Evolutionary conservation across 2,329 filamentous ascomycete genomes (phyloP).

Genomic region (Delphinella strobiligena): DNA sequence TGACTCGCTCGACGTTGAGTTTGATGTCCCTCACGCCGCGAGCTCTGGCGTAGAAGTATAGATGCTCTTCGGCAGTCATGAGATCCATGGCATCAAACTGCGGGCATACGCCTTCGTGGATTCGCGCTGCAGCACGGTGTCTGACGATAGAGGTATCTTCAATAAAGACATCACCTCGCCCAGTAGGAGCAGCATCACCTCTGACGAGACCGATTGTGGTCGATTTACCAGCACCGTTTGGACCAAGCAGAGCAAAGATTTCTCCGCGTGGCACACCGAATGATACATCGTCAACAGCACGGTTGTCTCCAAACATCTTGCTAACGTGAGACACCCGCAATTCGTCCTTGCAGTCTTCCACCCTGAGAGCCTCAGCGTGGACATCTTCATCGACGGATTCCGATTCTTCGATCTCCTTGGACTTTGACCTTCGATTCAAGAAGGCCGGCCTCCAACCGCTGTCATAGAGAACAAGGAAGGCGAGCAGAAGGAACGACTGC

Average conservation of each 20-base stretch:
- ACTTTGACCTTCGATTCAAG: constrained; percentile 36
- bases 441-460: constrained; percentile 53
- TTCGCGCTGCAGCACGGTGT: constrained; percentile 58
- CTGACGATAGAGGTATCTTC: constrained; percentile 65
- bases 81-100: constrained; percentile 67
- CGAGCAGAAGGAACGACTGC: constrained; percentile 60
- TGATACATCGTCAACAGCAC: constrained; percentile 77
- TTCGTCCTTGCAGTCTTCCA: constrained; percentile 52
- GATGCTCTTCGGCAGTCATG: constrained; percentile 80
- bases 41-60: constrained; percentile 76
- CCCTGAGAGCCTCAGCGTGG: constrained; percentile 49
- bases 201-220: constrained; percentile 82
- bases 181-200: constrained; percentile 69
- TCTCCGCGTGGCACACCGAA: constrained; percentile 72
- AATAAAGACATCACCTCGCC: constrained; percentile 69
- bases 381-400: constrained; percentile 44
- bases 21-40: constrained; percentile 65
- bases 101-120: constrained; percentile 80
- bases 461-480: constrained; percentile 67
- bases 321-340: constrained; percentile 70
- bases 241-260: constrained; percentile 79
- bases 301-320: constrained; percentile 64
- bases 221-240: constrained; percentile 84
- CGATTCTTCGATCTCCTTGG: constrained; percentile 29
- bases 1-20: constrained; percentile 65